Base-by-base conservation (phyloP, 1,284 basidiomycete species). In the Tilletia indica region DNA sequence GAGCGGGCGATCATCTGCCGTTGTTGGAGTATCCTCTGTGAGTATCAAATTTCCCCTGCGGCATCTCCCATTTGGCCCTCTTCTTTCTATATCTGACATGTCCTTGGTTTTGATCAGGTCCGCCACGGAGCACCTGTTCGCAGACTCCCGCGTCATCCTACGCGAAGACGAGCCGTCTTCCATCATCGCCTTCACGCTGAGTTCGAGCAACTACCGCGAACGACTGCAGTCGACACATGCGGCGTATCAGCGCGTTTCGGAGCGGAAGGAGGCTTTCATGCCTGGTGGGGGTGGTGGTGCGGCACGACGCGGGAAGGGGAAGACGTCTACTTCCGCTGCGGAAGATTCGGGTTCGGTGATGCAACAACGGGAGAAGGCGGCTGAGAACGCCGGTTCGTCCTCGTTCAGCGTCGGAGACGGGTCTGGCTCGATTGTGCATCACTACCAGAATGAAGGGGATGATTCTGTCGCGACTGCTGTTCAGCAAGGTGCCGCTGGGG, bases 141-240 rank as follows among this genome's bases (percentile, higher is more conserved):
- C 93, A 39, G 96, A 98, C 82, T 95, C 93, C 16, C 91, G 91
- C 0, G 96, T 98, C 88, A 91, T 98, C 67, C 92, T 99, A 36
- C 89, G 97, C 31, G 96, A 95, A 67, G 95, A 98, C 83, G 97
- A 99, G 85, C 97, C 97, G 2, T 97, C 94, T 0, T 97, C 94
- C 9, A 97, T 99, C 79, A 96, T 99, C 76, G 96, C 97, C 3
- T 90, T 98, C 70, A 94, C 94, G 9, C 87, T 99, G 63, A 93
- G 93, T 79, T 95, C 94, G 2, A 91, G 91, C 34, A 91, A 92
- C 76, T 97, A 98, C 84, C 74, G 76, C 51, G 80, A 82, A 51
- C 77, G 79, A 63, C 74, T 83, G 49, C 73, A 75, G 76, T 21
- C 74, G 34, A 64, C 61, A 4, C 34, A 38, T 16, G 42, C 66